Evolutionary conservation across 2,329 filamentous ascomycete species (phyloP), one percentile per base, ranked within the genome.

Genomic region (Cadophora gregata): DNA sequence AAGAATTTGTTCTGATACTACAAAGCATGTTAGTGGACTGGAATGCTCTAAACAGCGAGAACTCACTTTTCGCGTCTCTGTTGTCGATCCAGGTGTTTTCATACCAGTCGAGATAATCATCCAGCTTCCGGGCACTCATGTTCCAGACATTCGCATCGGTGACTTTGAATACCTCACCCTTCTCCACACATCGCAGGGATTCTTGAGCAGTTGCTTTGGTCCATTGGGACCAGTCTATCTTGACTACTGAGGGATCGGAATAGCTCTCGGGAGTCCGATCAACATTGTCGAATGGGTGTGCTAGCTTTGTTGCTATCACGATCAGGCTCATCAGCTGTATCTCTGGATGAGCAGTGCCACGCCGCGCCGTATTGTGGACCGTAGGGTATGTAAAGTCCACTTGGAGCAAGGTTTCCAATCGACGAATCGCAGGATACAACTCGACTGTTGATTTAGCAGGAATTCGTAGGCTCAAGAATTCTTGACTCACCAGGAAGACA

Each of bases 51-150:
- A 9, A 47, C n/a, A n/a, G 7, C 12, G 12, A 42, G 24, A 31
- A 65, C 71, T 75, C 78, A 78, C 79, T 78, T 69, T 77, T 79
- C 14, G 77, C 73, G 53, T 79, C 76, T 21, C 73, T 77, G 64
- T 84, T 81, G 68, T 82, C 81, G 55, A 87, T 78, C 82, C 88
- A 92, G 53, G 84, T 90, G 65, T 84, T 83, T 75, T 92, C 88
- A 75, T 91, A 94, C 88, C 91, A 96, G 77, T 93, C 87, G 78
- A 96, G 83, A 74, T 93, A 95, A 67, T 90, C 85, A 73, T 94
- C 91, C 45, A 95, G 80, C 69, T 90, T 84, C 25, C 83, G 79
- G 5, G 82, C 79, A 2, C 80, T 82, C 86, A 94, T 89, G 1
- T 80, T 77, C 48, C 89, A 83, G 9, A 92, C 84, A 71, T 93